Evolutionary conservation across 192 early-diverging fungal species (phyloP).

Genomic region (Entomortierella beljakovae): DNA sequence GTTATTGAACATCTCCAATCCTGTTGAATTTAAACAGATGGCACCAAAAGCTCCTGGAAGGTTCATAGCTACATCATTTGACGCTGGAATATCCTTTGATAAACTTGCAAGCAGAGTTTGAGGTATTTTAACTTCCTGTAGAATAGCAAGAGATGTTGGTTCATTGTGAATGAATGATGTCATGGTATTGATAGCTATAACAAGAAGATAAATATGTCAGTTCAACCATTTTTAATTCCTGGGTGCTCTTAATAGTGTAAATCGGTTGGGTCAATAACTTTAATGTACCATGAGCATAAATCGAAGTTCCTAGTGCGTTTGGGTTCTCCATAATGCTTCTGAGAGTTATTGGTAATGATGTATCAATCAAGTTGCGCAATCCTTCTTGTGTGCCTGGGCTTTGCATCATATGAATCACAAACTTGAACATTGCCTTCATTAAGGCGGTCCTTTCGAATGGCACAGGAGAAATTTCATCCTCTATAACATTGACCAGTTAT

Average conservation of each 20-base stretch:
- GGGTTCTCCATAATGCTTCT: constrained; percentile 78
- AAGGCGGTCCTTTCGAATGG: constrained; percentile 80
- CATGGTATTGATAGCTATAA: constrained; percentile 90
- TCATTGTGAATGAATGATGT: constrained; percentile 98
- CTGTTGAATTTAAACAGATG: constrained; percentile 90
- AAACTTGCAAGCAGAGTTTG: constrained; percentile 81
- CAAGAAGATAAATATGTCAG: constrained; percentile 55
- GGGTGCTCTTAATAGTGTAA: too few species aligned
- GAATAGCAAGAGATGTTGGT: constrained; percentile 91
- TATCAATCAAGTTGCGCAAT: constrained; percentile 95
- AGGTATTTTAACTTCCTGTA: constrained; percentile 93
- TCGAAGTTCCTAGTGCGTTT: constrained; percentile 81
- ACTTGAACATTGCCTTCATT: constrained; percentile 91
- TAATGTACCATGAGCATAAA: constrained; percentile 82
- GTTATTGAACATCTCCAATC: constrained; percentile 85
- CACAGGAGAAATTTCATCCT: constrained; percentile 50
- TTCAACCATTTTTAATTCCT: too few species aligned
- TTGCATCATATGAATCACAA: constrained; percentile 94
- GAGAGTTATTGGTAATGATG: constrained; percentile 81
- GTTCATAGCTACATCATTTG: constrained; percentile 82
- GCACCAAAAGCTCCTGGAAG: constrained; percentile 96
- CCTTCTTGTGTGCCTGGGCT: constrained; percentile 91
- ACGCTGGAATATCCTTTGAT: constrained; percentile 78
- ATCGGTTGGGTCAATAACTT: too few species aligned
- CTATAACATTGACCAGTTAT: constrained; percentile 55